Evolutionary conservation across 2,329 filamentous ascomycete genomes (phyloP).

Genomic region (Alternaria sp.): DNA sequence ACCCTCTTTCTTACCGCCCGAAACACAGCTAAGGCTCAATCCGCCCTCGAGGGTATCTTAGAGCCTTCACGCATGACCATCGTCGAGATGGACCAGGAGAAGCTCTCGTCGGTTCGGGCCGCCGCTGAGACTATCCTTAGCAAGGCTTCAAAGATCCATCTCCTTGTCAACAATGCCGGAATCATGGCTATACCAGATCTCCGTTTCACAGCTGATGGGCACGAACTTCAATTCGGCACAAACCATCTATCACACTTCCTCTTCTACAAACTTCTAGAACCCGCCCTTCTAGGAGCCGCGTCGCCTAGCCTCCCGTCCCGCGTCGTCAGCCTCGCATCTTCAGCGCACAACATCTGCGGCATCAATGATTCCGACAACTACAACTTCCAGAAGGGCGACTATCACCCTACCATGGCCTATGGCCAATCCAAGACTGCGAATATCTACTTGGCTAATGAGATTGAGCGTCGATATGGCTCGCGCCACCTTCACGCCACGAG

Average conservation of each 20-base stretch:
- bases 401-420: conserved; percentile 55
- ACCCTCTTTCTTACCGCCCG: conserved; percentile 56
- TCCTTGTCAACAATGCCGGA: conserved; percentile 58
- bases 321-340: conserved; percentile 58
- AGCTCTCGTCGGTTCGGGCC: conserved; percentile 28
- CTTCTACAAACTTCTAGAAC: conserved; percentile 54
- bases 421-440: conserved; percentile 62
- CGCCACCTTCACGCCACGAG: conserved; percentile 56
- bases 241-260: conserved; percentile 61
- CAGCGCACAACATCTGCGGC: conserved; percentile 51
- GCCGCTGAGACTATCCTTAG: conserved; percentile 30
- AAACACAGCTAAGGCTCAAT: conserved; percentile 53
- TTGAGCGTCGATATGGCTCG: conserved; percentile 59
- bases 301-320: conserved; percentile 55
- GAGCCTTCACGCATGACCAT: conserved; percentile 46
- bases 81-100: conserved; percentile 40
- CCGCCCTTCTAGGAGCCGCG: conserved; percentile 49
- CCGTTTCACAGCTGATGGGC: conserved; percentile 49
- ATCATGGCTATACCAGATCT: conserved; percentile 53
- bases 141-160: conserved; percentile 37
- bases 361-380: conserved; percentile 53
- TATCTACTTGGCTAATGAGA: conserved; percentile 61
- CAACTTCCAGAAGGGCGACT: conserved; percentile 46
- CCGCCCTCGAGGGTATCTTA: conserved; percentile 23
- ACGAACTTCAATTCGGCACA: conserved; percentile 53